phyloP scores from a whole-genome alignment of 2,329 filamentous ascomycete species.

The Paracorniculantispora psalliotae region DNA sequence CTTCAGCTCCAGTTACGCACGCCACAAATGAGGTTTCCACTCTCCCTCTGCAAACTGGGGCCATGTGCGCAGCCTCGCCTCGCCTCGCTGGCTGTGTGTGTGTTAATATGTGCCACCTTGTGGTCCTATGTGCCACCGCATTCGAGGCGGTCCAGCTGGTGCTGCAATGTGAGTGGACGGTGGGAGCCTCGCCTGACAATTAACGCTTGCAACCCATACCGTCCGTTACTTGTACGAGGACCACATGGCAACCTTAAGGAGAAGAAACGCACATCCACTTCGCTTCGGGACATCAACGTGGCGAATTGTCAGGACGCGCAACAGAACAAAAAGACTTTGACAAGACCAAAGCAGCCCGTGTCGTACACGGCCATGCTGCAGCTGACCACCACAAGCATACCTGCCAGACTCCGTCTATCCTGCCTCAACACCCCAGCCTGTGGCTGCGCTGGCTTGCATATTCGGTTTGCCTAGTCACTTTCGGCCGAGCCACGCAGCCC shows the following conservation, averaged over 20 bases:
- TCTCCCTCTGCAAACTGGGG: neutral
- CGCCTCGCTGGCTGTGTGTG: neutral
- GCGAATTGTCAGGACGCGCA: neutral
- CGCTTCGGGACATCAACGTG: neutral
- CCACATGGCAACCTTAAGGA: neutral
- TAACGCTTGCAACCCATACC: neutral
- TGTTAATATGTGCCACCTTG: neutral
- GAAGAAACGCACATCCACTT: neutral
- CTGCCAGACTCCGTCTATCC: neutral
- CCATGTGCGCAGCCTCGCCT: neutral
- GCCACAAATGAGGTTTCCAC: neutral
- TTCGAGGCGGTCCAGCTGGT: neutral
- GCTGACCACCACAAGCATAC: neutral
- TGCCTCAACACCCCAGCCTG: neutral
- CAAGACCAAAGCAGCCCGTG: too few relatives aligned
- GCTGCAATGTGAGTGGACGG: neutral
- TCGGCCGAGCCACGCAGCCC: neutral
- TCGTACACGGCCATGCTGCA: neutral
- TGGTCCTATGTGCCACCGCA: neutral
- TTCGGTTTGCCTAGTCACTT: neutral
- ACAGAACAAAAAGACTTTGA: neutral
- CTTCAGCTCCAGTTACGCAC: neutral
- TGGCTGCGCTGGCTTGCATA: neutral
- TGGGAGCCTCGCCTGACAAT: neutral
- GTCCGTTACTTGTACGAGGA: neutral